Evolutionary conservation across 1,284 basidiomycete species (phyloP), one percentile per base, ranked within the genome.

Genomic region (Phylloboletellus chloephorus): DNA sequence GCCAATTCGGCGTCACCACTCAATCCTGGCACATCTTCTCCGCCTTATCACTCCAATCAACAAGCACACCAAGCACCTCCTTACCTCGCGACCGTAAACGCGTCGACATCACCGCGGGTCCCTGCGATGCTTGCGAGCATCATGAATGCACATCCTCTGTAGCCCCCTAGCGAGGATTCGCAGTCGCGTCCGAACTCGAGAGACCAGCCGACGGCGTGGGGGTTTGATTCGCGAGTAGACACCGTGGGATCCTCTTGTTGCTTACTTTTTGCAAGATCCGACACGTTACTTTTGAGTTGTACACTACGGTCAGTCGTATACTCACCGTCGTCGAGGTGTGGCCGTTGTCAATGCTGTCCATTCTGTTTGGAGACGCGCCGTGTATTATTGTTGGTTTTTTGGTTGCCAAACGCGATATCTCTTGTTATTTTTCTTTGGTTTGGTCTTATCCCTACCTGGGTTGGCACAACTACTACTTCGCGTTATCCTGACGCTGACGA

Each of bases 121-220:
- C 69, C 66, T 1, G 54, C 67, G 15, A 64, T 77, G 33, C 74
- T 83, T 54, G 81, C 78, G 23, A 76, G 73, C 43, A 79, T 83
- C 48, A 77, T 84, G 78, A 75, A 78, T 49, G 78, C 78, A 11
- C 82, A 73, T 47, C 62, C 65, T 10, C 52, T 7, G 48, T 66
- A 36, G 52, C 61, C 28, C 25, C 43, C 44, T 23, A 48, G 50
- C 12, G 58, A 51, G 11, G 51, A 46, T 5, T 26, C 45, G 10
- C 55, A 45, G 37, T 59, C 52, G 12, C 58, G 49, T 37, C 54
- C 54, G 4, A 49, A 44, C 16, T 63, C 59, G 10, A 42, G 53
- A 42, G 58, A 61, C 1, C 47, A 48, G 29, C 38, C 30, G 25
- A 30, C 5, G 11, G 42, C 47, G 17, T 44, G 47, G 15, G n/a